Evolutionary conservation across 257 asterid genomes (phyloP).

Genomic region (Solanum okadae): DNA sequence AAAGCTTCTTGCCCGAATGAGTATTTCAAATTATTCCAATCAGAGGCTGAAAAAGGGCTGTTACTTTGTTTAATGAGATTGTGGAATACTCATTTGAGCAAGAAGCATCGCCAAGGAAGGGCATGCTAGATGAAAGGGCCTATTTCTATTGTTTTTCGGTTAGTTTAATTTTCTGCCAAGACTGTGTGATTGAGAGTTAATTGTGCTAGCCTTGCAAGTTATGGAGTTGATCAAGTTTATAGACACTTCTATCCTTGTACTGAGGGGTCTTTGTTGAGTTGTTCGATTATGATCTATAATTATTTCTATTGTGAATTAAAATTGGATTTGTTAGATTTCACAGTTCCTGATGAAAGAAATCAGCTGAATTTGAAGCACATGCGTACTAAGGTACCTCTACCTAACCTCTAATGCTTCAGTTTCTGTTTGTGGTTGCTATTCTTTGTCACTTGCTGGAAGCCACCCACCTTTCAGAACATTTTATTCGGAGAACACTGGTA

Average conservation of each 20-base stretch:
- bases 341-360: not conserved
- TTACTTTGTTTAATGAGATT: not conserved
- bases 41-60: not conserved
- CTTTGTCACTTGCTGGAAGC: not conserved
- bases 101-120: conserved; percentile 18
- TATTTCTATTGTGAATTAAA: not conserved
- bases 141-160: not conserved
- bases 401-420: not conserved
- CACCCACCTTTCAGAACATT: not conserved
- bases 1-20: conserved; percentile 9
- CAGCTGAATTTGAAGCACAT: not conserved
- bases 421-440: not conserved
- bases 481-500: not conserved
- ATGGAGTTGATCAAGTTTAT: not conserved
- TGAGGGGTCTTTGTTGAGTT: not conserved
- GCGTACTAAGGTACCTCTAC: not conserved
- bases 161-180: not conserved
- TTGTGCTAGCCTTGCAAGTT: conserved; percentile 1
- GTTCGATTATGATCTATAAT: not conserved
- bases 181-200: conserved; percentile 3
- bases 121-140: not conserved
- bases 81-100: conserved; percentile 30
- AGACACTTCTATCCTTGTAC: not conserved
- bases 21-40: conserved; percentile 7
- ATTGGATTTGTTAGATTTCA: not conserved